Percentiles rank a stretch among this genome's conserved stretches.
Conservation (phyloP, 768 basidiomycete species). For the Hirschioporus abietinus region DNA sequence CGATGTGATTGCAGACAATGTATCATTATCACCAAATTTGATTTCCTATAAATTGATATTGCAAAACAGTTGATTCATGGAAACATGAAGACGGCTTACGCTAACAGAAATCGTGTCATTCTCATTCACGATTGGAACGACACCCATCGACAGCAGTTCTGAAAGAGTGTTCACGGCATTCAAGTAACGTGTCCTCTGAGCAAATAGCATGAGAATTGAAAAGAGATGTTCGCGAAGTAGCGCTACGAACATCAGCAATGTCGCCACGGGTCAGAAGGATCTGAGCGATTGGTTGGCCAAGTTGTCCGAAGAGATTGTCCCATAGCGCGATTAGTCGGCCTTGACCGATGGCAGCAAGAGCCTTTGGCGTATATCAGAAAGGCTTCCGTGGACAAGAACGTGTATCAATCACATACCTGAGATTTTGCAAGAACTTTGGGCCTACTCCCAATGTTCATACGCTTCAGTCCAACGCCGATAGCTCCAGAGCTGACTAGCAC, state of each 20-base stretch:
- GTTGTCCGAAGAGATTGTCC: slow-evolving; percentile 93
- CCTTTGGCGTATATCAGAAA: slow-evolving; percentile 47
- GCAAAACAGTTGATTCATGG: background rate
- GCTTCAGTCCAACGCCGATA: slow-evolving; percentile 91
- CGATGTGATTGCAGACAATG: slow-evolving; percentile 92
- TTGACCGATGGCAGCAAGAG: slow-evolving; percentile 95
- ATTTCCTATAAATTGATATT: slow-evolving; percentile 68
- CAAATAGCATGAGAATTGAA: slow-evolving; percentile 12
- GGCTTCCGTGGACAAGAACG: background rate
- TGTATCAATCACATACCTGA: slow-evolving; percentile 52
- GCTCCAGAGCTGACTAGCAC: slow-evolving; percentile 96
- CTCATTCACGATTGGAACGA: slow-evolving; percentile 97
- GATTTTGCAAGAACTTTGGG: slow-evolving; percentile 87
- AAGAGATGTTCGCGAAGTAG: slow-evolving; percentile 3
- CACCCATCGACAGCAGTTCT: slow-evolving; percentile 87
- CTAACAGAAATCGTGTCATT: slow-evolving; percentile 98
- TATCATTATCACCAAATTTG: slow-evolving; percentile 99
- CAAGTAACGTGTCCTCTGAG: slow-evolving; percentile 85
- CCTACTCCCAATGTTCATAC: slow-evolving; percentile 77
- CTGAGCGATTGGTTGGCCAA: slow-evolving; percentile 95
- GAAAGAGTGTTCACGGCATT: slow-evolving; percentile 96
- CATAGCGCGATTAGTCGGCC: slow-evolving; percentile 93
- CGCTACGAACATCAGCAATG: slow-evolving; percentile 80
- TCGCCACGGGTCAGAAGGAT: slow-evolving; percentile 91
- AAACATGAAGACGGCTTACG: slow-evolving; percentile 42